Evolutionary conservation across 2,329 filamentous ascomycete genomes (phyloP), one percentile per base, ranked within the genome.

Genomic region (Aspergillus japonicus): DNA sequence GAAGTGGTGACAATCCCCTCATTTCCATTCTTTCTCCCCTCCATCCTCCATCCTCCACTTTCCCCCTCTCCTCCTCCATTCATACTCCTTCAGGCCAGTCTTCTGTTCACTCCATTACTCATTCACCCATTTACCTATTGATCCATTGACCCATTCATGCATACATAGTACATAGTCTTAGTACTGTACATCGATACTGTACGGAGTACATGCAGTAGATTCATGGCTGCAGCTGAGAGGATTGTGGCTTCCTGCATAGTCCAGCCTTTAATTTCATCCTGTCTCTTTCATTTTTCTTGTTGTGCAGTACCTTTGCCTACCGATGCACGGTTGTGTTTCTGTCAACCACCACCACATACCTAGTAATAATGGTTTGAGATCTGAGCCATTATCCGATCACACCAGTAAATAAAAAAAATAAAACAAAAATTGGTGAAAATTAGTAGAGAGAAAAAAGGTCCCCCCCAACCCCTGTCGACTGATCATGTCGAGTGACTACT

Each of bases 401-500:
- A 47, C 35, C 55, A 52, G 54, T 48, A 42, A 56, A 47, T 51
- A 59, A 57, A 51, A 61, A 42, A n/a, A 23, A 33, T 8, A 29
- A 29, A 29, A 29, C 1, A 10, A 8, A 29, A 7, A 10, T 3
- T n/a, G n/a, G 26, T 10, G 26, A 29, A 29, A 29, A 29, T 29
- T 5, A 29, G 8, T 6, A 29, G 26, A 2, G 7, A 29, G 12
- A 42, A 26, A 47, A 55, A 44, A 21, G 29, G 42, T 11, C 39
- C 53, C 21, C 29, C 52, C 50, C 29, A 47, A 51, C 58, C 63
- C 63, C 48, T 65, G 59, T 61, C 62, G 54, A 57, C 52, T 55
- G 47, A 59, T 59, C 54, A 62, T 49, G 50, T 61, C 58, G 56
- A 58, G 50, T 62, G 62, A 65, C 57, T 51, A 26, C 26, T 21